phyloP scores from a whole-genome alignment of 1,139 yeast genomes.

The Zhuliangozyma blackwelliae region DNA sequence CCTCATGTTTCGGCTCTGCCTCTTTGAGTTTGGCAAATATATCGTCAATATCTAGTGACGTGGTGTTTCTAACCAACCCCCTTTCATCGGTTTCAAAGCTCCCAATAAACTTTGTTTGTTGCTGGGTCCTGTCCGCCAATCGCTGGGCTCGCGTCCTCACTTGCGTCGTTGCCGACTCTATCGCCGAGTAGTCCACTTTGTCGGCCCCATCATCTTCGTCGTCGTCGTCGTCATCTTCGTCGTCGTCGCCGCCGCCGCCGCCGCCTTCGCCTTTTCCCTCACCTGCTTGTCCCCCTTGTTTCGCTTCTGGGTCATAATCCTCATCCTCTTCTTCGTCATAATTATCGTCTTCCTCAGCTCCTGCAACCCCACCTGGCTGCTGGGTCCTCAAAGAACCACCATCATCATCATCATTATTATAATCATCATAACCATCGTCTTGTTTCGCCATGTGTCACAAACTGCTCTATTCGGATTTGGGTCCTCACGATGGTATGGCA shows the following conservation, averaged over 20 bases:
- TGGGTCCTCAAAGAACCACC: too few species aligned
- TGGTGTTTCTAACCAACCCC: conserved; percentile 27
- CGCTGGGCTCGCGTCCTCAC: conserved; percentile 39
- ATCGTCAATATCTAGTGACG: conserved; percentile 31
- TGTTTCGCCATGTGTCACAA: too few species aligned
- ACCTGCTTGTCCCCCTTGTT: too few species aligned
- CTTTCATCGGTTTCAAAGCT: conserved; percentile 15
- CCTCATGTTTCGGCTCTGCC: too few species aligned
- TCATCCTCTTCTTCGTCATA: conserved; percentile 12
- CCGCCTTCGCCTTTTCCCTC: conserved; percentile 11
- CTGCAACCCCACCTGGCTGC: conserved; percentile 2
- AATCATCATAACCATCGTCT: too few species aligned
- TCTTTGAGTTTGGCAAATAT: conserved; percentile 28
- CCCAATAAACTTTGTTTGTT: conserved; percentile 12
- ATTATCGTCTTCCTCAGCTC: conserved; percentile 8
- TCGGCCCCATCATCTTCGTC: conserved; percentile 19
- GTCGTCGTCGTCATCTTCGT: conserved; percentile 61
- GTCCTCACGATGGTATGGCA: too few species aligned
- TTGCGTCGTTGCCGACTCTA: conserved; percentile 29
- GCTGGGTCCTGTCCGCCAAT: conserved; percentile 12
- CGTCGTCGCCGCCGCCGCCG: conserved; percentile 24
- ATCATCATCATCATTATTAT: too few species aligned
- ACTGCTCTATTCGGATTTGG: too few species aligned
- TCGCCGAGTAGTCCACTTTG: conserved; percentile 31
- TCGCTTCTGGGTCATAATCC: conserved; percentile 12